Evolutionary conservation across 345 rosid genomes (phyloP).

Genomic region (Zanthoxylum bungeanum): DNA sequence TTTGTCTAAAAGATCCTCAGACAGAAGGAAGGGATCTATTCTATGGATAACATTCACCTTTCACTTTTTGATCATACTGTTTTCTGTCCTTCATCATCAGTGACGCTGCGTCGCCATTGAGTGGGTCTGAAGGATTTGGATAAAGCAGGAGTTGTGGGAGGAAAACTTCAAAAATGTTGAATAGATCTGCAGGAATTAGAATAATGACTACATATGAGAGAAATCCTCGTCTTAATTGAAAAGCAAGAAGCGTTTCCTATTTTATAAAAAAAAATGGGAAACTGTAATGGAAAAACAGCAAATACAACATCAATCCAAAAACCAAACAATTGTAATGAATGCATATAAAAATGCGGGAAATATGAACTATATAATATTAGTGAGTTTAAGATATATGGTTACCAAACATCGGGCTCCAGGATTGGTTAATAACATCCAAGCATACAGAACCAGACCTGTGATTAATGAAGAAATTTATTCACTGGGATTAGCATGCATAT

Average conservation of each 20-base stretch:
- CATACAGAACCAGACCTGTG: conserved; percentile 72
- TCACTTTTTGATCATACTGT: conserved; percentile 66
- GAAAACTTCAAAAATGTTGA: conserved; percentile 67
- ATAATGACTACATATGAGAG: conserved; percentile 1
- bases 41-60: conserved; percentile 37
- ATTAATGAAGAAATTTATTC: conserved; percentile 6
- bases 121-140: conserved; percentile 73
- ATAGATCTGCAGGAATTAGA: conserved; percentile 48
- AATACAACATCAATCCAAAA: background rate
- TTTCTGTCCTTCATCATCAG: conserved; percentile 65
- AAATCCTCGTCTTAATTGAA: too few species aligned
- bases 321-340: background rate
- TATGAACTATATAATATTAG: background rate
- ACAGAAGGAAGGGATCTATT: background rate
- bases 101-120: conserved; percentile 69
- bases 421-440: conserved; percentile 72
- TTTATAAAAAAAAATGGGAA: background rate
- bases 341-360: background rate
- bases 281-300: background rate
- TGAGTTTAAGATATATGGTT: conserved; percentile 13
- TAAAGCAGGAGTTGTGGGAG: conserved; percentile 70
- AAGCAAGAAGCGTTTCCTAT: background rate
- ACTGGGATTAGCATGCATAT: background rate
- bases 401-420: conserved; percentile 90
- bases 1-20: background rate